Percentiles rank a stretch among this genome's conserved stretches.
Conservation (phyloP, 2,329 filamentous ascomycete genomes). For the Aureobasidium melanogenum region DNA sequence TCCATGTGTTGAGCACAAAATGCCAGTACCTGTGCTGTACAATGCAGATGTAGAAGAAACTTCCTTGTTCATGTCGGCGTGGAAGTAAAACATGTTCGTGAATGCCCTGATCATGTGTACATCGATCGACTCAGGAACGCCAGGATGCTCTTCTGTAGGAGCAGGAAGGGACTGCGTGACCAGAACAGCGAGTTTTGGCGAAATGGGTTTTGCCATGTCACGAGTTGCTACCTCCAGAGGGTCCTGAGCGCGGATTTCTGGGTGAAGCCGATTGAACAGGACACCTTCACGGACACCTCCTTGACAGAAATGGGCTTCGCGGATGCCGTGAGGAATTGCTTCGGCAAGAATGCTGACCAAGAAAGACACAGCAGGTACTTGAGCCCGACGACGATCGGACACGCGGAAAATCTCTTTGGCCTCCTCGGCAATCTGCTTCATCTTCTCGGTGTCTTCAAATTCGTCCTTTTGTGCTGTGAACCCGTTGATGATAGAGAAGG, state of each 20-base stretch:
- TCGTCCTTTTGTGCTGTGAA: constrained; percentile 56
- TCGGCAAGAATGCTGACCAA: constrained; percentile 67
- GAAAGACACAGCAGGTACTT: constrained; percentile 75
- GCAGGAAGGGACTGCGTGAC: constrained; percentile 37
- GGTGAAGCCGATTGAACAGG: constrained; percentile 58
- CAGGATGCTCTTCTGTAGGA: not conserved
- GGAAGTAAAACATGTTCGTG: constrained; percentile 45
- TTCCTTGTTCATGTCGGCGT: constrained; percentile 37
- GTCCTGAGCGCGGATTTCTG: constrained; percentile 49
- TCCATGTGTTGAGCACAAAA: constrained; percentile 57
- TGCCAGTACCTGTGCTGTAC: constrained; percentile 56
- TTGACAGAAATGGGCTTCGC: constrained; percentile 67
- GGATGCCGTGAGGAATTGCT: constrained; percentile 56
- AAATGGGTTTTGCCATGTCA: constrained; percentile 32
- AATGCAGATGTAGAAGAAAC: constrained; percentile 56
- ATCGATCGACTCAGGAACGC: constrained; percentile 21
- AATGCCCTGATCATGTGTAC: constrained; percentile 41
- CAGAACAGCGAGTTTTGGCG: constrained; percentile 33
- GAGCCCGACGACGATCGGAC: constrained; percentile 66
- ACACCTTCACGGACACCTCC: constrained; percentile 75
- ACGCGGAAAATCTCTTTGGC: constrained; percentile 53
- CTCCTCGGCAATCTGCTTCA: constrained; percentile 33
- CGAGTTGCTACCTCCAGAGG: constrained; percentile 54
- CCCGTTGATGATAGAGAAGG: constrained; percentile 72
- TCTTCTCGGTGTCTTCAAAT: constrained; percentile 49